Percentiles rank a stretch among this genome's conserved stretches.
Evolutionary conservation across 768 basidiomycete genomes (phyloP).

Genomic region (Leucocoprinus sp.): DNA sequence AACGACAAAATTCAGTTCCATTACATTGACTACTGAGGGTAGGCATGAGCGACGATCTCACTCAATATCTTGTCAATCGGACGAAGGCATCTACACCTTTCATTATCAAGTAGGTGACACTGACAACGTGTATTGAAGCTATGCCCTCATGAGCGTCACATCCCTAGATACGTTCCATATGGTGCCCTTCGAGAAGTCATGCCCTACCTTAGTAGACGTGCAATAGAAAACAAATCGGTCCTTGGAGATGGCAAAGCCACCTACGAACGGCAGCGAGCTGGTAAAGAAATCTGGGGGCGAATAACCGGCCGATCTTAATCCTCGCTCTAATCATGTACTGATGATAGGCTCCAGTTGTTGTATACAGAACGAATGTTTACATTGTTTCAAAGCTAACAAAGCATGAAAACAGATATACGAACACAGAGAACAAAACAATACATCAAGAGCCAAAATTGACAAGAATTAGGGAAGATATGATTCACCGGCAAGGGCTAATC

Average conservation of each 20-base stretch:
- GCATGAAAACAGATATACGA: background rate
- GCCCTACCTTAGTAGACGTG: constrained; percentile 83
- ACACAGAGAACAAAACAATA: constrained; percentile 3
- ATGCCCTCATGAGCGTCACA: background rate
- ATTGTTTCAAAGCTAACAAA: background rate
- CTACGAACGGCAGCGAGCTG: constrained; percentile 50
- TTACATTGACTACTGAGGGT: background rate
- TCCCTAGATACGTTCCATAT: constrained; percentile 59
- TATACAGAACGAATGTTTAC: background rate
- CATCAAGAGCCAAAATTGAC: background rate
- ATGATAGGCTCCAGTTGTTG: background rate
- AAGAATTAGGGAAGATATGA: background rate
- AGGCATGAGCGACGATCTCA: constrained; percentile 87
- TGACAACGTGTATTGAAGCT: constrained; percentile 4
- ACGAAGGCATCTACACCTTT: constrained; percentile 52
- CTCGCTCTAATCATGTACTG: background rate
- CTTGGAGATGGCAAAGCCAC: constrained; percentile 65
- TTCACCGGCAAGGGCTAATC: background rate
- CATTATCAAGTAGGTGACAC: constrained; percentile 56
- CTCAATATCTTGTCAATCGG: constrained; percentile 54
- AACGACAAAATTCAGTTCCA: background rate
- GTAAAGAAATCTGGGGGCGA: constrained; percentile 42
- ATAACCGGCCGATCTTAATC: constrained; percentile 14
- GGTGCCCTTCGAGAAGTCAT: constrained; percentile 71
- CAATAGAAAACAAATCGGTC: constrained; percentile 89